These are phyloP conservation scores for Juglanconis oblonga DNA, from an alignment of 2,329 filamentous ascomycete species.

Conservation along the genomic window DNA sequence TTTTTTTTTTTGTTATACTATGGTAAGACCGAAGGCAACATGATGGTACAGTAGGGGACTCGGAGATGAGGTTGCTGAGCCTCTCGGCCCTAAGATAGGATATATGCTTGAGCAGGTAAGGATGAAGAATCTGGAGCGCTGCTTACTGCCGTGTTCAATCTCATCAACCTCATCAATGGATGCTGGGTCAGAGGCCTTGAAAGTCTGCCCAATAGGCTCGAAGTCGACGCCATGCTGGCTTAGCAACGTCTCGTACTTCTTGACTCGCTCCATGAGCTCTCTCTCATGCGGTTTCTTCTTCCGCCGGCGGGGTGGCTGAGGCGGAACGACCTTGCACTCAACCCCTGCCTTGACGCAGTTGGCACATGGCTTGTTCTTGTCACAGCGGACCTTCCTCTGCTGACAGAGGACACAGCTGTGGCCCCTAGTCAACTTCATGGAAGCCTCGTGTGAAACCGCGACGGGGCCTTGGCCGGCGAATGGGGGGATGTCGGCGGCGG, in stretches of 20 bases:
- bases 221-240: slow-evolving; percentile 66
- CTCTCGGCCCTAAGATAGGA: background rate
- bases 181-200: slow-evolving; percentile 35
- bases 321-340: slow-evolving; percentile 59
- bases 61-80: background rate
- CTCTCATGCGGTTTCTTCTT: slow-evolving; percentile 67
- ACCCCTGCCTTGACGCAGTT: slow-evolving; percentile 63
- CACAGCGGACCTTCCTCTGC: slow-evolving; percentile 72
- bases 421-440: slow-evolving; percentile 54
- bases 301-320: slow-evolving; percentile 54
- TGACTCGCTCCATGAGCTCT: slow-evolving; percentile 67
- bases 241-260: slow-evolving; percentile 65
- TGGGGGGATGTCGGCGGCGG: slow-evolving; percentile 15
- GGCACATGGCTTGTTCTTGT: slow-evolving; percentile 68
- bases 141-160: slow-evolving; percentile 46
- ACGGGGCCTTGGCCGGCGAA: slow-evolving; percentile 26
- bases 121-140: background rate
- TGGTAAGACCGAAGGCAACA: background rate
- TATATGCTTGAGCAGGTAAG: background rate
- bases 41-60: background rate
- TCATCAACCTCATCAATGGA: slow-evolving; percentile 53
- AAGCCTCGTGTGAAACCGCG: slow-evolving; percentile 33
- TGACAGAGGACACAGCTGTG: slow-evolving; percentile 71
- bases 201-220: slow-evolving; percentile 58
- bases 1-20: background rate